Base-by-base conservation (phyloP, 176 grass and related monocot genomes). In the Zizania latifolia region DNA sequence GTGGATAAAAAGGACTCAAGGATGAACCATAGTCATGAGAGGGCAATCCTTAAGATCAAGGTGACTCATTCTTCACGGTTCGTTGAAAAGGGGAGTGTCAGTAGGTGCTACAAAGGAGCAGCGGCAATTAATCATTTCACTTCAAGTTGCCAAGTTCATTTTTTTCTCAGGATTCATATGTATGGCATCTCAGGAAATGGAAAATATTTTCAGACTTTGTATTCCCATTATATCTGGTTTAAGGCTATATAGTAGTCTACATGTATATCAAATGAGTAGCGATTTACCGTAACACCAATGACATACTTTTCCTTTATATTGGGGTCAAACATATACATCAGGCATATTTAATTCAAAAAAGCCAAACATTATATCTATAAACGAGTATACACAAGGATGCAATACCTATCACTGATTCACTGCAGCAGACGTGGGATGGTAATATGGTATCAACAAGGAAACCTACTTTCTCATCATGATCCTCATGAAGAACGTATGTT, bases 41-140 rank as follows among this genome's bases (percentile, higher is more conserved):
- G 23, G 27, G 36, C 74, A 24, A 50, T 80, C 3, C 66, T 78
- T 41, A 69, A 82, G 29, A 79, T 89, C 55, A 89, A 75, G 83
- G 86, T 92, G 26, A 72, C 75, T 7, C 78, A 69, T 9, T 83
- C 90, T 53, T 86, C 86, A 14, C 85, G 65, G 72, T 90, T 87
- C 31, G 86, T 72, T 40, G 72, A 76, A 45, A 89, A 89, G 43
- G 74, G 28, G 12, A 87, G 77, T 58, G 82, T 28, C 31, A 88
- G 26, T 36, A 78, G 27, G 45, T 73, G 63, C 23, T 84, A 55
- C 34, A 13, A 76, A 35, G 44, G 32, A 62, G 40, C 22, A 28
- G 28, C 50, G 39, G 12, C 15, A 64, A 4, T 45, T 45, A 21
- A 53, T 65, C 24, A 31, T 66, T 22, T 33, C 37, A 66, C 34